Evolutionary conservation across 305 asterid species (phyloP).

Genomic region (Fraxinus greggii): DNA sequence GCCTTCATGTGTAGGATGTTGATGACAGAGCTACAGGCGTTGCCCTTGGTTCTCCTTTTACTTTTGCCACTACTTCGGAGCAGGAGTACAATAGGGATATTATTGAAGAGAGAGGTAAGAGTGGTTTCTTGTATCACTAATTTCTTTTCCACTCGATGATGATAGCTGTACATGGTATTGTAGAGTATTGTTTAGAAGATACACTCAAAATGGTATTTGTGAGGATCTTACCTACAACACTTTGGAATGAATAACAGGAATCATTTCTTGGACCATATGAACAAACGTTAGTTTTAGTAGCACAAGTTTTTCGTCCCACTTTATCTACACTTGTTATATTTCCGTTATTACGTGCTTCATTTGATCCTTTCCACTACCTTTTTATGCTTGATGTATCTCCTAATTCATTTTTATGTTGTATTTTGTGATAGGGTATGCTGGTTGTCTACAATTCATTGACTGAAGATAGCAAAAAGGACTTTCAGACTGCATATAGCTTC

Average conservation of each 20-base stretch:
- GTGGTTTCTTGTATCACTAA: neutral
- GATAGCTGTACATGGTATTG: constrained; percentile 87
- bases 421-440: constrained; percentile 70
- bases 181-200: constrained; percentile 83
- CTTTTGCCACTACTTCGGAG: constrained; percentile 91
- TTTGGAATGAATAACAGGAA: constrained; percentile 85
- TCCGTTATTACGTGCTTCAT: neutral
- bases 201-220: constrained; percentile 81
- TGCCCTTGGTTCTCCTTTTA: constrained; percentile 95
- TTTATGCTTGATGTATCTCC: neutral
- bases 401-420: neutral
- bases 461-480: constrained; percentile 73
- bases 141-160: neutral
- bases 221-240: constrained; percentile 95
- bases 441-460: constrained; percentile 73
- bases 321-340: neutral
- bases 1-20: constrained; percentile 50
- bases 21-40: constrained; percentile 98
- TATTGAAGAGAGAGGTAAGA: constrained; percentile 81
- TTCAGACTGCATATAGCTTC: constrained; percentile 68
- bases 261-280: constrained; percentile 76
- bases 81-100: constrained; percentile 92
- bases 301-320: neutral
- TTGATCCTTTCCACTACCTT: neutral
- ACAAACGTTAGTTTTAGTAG: constrained; percentile 50